Evolutionary conservation across 441 rosid genomes (phyloP), one percentile per base, ranked within the genome.

Genomic region (Populus hybrid): DNA sequence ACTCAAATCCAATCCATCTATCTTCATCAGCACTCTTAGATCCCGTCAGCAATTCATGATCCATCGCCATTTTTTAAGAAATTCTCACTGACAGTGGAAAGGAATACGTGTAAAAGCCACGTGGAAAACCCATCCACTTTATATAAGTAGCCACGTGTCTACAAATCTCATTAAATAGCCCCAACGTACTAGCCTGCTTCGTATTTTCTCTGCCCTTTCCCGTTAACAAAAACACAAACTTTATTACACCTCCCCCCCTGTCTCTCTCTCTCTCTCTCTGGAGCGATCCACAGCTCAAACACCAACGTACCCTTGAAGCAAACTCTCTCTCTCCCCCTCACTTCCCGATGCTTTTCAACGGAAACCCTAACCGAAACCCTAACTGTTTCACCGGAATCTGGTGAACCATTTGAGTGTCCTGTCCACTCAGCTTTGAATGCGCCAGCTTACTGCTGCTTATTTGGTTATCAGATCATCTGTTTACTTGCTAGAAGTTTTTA

Each of bases 101-200:
- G 1, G 76, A 57, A 79, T 23, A 80, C 85, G 73, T 80, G 75
- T 74, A 70, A 2, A 67, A n/a, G 73, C 88, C 85, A 85, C 79
- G 83, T 40, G 46, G 88, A 79, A 3, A 24, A n/a, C 0, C 63
- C 38, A 3, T 34, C 12, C 42, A 77, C 84, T 75, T 70, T 10
- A 54, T 32, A 57, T 1, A 36, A 1, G 5, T 0, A 2, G 72
- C 77, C 86, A 83, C 83, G 84, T 84, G 82, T 76, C 63, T 34
- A 24, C 10, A 3, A 0, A 59, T 6, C 50, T 66, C 77, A 72
- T 75, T 81, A 73, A 78, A 80, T 81, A 80, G 82, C 73, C 84
- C 77, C 83, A 73, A 76, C 75, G 78, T 0, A 76, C 77, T 54
- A 1, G 8, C 16, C 36, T 16, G 72, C 46, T 78, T 63, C 74